Conservation (phyloP, 2,329 filamentous ascomycete genomes). For the Fusarium caatingaense region DNA sequence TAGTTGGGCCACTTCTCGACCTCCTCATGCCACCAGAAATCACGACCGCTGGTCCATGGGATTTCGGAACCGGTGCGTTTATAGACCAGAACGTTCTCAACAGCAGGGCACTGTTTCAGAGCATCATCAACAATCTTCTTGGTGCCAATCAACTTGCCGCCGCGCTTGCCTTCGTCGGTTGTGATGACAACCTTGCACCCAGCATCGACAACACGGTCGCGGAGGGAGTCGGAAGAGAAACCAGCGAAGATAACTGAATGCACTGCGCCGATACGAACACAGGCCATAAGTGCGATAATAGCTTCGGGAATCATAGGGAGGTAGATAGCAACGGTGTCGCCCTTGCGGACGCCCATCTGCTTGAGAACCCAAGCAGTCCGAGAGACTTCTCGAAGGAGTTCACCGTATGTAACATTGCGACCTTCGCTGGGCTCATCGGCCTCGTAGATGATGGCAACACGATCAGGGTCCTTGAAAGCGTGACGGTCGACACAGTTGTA, state of each 20-base stretch:
- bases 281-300: conserved; percentile 89
- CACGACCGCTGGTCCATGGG: conserved; percentile 88
- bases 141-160: conserved; percentile 95
- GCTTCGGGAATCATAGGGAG: conserved; percentile 99
- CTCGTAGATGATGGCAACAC: conserved; percentile 98
- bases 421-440: conserved; percentile 90
- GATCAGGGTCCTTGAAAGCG: conserved; percentile 93
- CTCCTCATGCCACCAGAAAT: conserved; percentile 99
- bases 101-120: conserved; percentile 92
- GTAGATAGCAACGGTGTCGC: conserved; percentile 97
- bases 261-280: conserved; percentile 90
- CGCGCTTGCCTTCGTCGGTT: conserved; percentile 96
- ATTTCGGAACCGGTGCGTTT: conserved; percentile 95
- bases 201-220: conserved; percentile 93
- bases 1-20: conserved; percentile 96
- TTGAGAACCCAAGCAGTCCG: conserved; percentile 88
- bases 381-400: conserved; percentile 93
- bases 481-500: conserved; percentile 98
- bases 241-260: conserved; percentile 98
- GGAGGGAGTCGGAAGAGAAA: conserved; percentile 95
- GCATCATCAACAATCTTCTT: conserved; percentile 99
- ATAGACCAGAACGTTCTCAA: conserved; percentile 88
- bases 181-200: conserved; percentile 95
- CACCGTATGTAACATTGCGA: conserved; percentile 89
- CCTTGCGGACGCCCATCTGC: conserved; percentile 96